A percentile compares a stretch with the other conserved stretches of the same genome.
phyloP scores from a whole-genome alignment of 495 filamentous ascomycete genomes.

The Neurospora pannonica region DNA sequence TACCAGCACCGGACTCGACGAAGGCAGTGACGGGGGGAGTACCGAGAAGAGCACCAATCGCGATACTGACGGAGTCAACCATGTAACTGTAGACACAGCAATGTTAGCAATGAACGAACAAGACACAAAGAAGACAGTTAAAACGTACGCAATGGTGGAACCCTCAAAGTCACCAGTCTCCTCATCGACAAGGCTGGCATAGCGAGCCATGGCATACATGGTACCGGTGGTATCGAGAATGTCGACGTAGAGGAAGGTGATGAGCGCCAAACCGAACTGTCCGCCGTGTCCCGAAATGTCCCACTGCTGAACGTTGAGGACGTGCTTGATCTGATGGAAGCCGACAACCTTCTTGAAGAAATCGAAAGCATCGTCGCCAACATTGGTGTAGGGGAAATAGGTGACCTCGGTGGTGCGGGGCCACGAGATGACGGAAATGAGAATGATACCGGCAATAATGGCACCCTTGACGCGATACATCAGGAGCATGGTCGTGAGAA shows the following conservation, averaged over 20 bases:
- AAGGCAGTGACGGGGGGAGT: constrained; percentile 72
- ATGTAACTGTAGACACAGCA: constrained; percentile 37
- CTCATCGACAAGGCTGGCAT: constrained; percentile 63
- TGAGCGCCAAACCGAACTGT: constrained; percentile 67
- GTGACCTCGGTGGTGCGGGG: constrained; percentile 63
- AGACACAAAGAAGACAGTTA: neutral
- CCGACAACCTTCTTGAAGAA: constrained; percentile 78
- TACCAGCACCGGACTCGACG: constrained; percentile 75
- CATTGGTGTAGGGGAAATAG: constrained; percentile 60
- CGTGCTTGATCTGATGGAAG: constrained; percentile 63
- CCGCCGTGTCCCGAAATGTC: constrained; percentile 48
- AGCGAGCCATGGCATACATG: constrained; percentile 75
- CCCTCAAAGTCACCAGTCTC: constrained; percentile 70
- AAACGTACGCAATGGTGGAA: constrained; percentile 49
- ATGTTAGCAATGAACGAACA: neutral
- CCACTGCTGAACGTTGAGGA: constrained; percentile 60
- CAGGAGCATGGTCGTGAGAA: constrained; percentile 67
- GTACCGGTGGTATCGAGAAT: constrained; percentile 72
- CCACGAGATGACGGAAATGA: constrained; percentile 81
- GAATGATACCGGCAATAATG: constrained; percentile 67
- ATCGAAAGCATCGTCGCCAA: constrained; percentile 59
- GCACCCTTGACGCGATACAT: constrained; percentile 77
- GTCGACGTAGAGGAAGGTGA: constrained; percentile 81
- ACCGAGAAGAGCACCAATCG: constrained; percentile 67
- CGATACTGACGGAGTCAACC: constrained; percentile 68